phyloP scores from a whole-genome alignment of 129 eudicot genomes.

The Helichrysum umbraculigerum region DNA sequence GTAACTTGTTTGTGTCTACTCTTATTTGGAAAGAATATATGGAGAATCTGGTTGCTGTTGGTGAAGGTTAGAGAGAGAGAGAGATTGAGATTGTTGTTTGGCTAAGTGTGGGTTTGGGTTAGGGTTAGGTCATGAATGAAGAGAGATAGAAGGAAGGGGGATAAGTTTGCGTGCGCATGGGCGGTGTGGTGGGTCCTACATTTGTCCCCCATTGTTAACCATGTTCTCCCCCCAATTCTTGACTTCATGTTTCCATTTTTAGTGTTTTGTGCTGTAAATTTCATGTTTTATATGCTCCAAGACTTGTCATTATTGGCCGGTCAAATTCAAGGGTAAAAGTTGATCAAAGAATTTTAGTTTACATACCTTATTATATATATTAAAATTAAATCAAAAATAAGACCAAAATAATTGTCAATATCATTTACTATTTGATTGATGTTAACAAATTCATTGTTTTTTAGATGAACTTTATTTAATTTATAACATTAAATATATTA shows the following conservation, averaged over 20 bases:
- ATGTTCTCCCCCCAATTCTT: conserved; percentile 42
- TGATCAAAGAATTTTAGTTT: no score
- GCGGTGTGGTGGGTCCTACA: conserved; percentile 60
- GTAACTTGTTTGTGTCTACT: conserved; percentile 34
- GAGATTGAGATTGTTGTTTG: conserved; percentile 31
- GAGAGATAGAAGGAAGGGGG: conserved; percentile 22
- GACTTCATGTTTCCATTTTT: conserved; percentile 26
- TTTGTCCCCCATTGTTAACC: conserved; percentile 41
- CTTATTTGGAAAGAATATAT: conserved; percentile 16
- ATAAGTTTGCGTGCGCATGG: conserved; percentile 82
- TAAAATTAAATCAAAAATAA: no score
- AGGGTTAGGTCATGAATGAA: conserved; percentile 62
- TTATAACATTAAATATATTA: no score
- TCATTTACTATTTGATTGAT: no score
- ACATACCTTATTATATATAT: no score
- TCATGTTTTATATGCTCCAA: conserved; percentile 12
- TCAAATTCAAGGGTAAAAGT: not conserved
- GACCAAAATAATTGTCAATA: no score
- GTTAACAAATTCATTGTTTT: not conserved
- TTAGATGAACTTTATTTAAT: no score
- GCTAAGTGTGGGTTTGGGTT: conserved; percentile 47
- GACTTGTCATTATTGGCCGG: conserved; percentile 28
- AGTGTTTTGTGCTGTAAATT: conserved; percentile 24
- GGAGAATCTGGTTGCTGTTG: conserved; percentile 36
- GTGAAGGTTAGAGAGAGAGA: conserved; percentile 48